phyloP scores from a whole-genome alignment of 2,329 filamentous ascomycete genomes.

The Sporothrix sp. region DNA sequence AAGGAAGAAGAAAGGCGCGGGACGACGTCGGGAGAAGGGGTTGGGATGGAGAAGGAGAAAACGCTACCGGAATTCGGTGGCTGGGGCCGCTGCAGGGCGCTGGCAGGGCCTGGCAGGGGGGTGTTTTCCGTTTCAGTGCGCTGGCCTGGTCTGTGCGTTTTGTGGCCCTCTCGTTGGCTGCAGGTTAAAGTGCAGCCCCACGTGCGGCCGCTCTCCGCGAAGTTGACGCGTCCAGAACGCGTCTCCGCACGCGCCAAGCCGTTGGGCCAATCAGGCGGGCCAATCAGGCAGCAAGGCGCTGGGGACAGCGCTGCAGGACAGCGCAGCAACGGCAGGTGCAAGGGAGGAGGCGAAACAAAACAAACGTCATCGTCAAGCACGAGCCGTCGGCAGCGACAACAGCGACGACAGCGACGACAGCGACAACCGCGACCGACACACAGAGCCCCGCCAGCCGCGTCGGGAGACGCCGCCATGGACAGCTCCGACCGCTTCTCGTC shows the following conservation, averaged over 20 bases:
- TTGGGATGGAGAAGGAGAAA: background rate
- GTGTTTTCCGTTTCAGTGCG: background rate
- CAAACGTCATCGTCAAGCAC: background rate
- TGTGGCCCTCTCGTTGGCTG: background rate
- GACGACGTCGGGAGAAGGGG: constrained; percentile 1
- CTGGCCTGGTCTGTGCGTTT: background rate
- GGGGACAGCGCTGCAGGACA: no score
- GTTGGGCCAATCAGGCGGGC: constrained; percentile 11
- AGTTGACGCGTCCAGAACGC: constrained; percentile 17
- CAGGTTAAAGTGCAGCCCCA: constrained; percentile 12
- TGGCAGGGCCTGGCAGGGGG: background rate
- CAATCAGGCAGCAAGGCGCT: no score
- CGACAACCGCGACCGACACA: background rate
- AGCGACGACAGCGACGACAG: background rate
- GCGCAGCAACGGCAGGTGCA: background rate
- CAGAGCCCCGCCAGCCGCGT: background rate
- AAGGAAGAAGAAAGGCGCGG: background rate
- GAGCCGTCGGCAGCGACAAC: background rate
- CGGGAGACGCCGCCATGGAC: no score
- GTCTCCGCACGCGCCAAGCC: background rate
- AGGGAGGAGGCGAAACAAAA: background rate
- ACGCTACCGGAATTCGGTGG: constrained; percentile 11
- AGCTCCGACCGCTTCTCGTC: constrained; percentile 20
- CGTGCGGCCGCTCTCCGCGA: constrained; percentile 7
- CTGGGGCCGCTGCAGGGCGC: constrained; percentile 8